Conservation (phyloP, 2,329 filamentous ascomycete species). For the Botrytis pseudocinerea region DNA sequence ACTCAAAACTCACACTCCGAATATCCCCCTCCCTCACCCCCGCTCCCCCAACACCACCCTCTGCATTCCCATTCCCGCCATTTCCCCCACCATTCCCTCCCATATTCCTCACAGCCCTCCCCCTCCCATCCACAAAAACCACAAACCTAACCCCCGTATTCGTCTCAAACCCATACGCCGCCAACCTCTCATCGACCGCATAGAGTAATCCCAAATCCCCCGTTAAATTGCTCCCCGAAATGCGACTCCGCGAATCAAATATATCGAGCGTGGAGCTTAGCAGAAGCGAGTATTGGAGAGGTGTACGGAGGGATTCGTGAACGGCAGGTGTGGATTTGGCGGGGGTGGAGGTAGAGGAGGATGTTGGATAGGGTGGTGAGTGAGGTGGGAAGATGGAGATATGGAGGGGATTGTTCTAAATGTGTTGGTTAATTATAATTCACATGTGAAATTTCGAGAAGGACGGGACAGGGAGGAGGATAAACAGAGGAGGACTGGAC, state of each 20-base stretch:
- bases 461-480: background rate
- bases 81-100: slow-evolving; percentile 39
- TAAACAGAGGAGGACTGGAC: background rate
- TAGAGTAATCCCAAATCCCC: slow-evolving; percentile 91
- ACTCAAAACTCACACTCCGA: slow-evolving; percentile 12
- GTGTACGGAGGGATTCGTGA: slow-evolving; percentile 59
- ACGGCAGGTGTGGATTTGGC: slow-evolving; percentile 42
- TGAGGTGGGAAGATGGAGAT: slow-evolving; percentile 75
- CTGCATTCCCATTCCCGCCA: slow-evolving; percentile 69
- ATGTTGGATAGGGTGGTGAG: slow-evolving; percentile 24
- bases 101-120: slow-evolving; percentile 46
- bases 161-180: slow-evolving; percentile 93
- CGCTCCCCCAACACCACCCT: slow-evolving; percentile 45
- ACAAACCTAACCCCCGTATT: slow-evolving; percentile 93
- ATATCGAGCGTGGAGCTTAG: slow-evolving; percentile 91
- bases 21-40: slow-evolving; percentile 76
- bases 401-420: slow-evolving; percentile 92
- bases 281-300: slow-evolving; percentile 89
- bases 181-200: slow-evolving; percentile 88
- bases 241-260: slow-evolving; percentile 71
- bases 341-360: slow-evolving; percentile 40
- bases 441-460: background rate
- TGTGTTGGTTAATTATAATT: background rate
- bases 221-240: slow-evolving; percentile 44
- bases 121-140: slow-evolving; percentile 87